Conservation (phyloP, 192 early-diverging fungal species). For the Gaertneriomyces semiglobifer region DNA sequence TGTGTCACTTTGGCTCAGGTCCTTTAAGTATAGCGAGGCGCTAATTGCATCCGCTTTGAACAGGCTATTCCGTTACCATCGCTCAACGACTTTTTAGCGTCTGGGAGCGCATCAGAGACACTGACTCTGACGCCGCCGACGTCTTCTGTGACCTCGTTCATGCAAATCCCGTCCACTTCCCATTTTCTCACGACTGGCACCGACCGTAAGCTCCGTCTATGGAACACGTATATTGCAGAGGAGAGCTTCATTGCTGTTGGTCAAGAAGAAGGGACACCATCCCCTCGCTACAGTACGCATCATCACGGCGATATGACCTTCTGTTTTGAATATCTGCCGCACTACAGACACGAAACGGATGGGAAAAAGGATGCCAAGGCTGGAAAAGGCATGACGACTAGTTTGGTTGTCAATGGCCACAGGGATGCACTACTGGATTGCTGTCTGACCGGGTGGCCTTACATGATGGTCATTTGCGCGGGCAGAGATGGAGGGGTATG, state of each 20-base stretch:
- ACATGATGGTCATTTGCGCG: constrained; percentile 71
- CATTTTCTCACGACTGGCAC: constrained; percentile 76
- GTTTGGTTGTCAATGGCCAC: constrained; percentile 48
- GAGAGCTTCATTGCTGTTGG: constrained; percentile 73
- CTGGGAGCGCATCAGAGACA: too few relatives aligned
- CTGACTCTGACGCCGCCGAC: too few relatives aligned
- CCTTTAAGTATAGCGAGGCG: too few relatives aligned
- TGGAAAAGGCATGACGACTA: constrained; percentile 21
- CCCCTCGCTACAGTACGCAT: constrained; percentile 63
- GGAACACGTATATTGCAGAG: constrained; percentile 68
- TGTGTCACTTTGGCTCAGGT: background rate
- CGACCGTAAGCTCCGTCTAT: constrained; percentile 85
- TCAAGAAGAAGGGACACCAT: constrained; percentile 49
- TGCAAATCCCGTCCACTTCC: constrained; percentile 35
- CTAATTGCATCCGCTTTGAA: too few relatives aligned
- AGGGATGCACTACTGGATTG: constrained; percentile 74
- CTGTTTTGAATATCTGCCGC: constrained; percentile 53
- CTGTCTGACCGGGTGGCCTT: constrained; percentile 62
- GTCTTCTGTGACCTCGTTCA: too few relatives aligned
- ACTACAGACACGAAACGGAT: constrained; percentile 21
- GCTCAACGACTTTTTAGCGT: too few relatives aligned
- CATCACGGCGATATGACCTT: constrained; percentile 53
- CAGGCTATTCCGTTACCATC: too few relatives aligned
- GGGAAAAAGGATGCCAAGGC: background rate
- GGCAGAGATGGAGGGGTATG: constrained; percentile 77